phyloP scores from a whole-genome alignment of 371 early-diverging fungal species.

The Cokeromyces recurvatus region DNA sequence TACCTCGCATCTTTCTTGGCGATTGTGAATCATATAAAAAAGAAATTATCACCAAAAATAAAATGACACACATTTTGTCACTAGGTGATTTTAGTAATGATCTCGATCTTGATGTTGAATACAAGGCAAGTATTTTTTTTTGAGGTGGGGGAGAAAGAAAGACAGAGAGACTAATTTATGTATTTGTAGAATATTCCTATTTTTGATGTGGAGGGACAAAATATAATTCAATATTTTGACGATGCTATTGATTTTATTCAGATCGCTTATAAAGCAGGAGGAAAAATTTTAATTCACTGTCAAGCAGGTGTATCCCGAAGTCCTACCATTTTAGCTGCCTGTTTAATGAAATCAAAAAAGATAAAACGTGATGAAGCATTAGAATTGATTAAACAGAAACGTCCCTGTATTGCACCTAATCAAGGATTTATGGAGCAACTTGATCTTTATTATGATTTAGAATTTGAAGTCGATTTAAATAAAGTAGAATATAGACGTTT shows the following conservation, averaged over 20 bases:
- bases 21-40: conserved; percentile 26
- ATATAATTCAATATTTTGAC: conserved; percentile 69
- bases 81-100: conserved; percentile 35
- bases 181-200: conserved; percentile 54
- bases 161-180: too few relatives aligned
- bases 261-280: conserved; percentile 38
- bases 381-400: conserved; percentile 33
- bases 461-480: conserved; percentile 52
- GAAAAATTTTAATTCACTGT: conserved; percentile 69
- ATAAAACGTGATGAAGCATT: conserved; percentile 51
- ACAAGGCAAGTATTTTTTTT: conserved; percentile 30
- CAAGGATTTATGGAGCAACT: conserved; percentile 39
- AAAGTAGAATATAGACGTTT: conserved; percentile 70
- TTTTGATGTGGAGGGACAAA: conserved; percentile 61
- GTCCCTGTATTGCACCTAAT: conserved; percentile 46
- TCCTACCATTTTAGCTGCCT: conserved; percentile 47
- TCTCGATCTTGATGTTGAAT: conserved; percentile 23
- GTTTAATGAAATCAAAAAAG: conserved; percentile 57
- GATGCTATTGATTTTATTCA: conserved; percentile 59
- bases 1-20: conserved; percentile 43
- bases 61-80: conserved; percentile 62
- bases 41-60: conserved; percentile 29
- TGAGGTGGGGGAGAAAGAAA: too few relatives aligned
- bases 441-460: conserved; percentile 39
- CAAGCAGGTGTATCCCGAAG: conserved; percentile 39